phyloP scores from a whole-genome alignment of 805 yeast species.

The Metschnikowia orientalis region DNA sequence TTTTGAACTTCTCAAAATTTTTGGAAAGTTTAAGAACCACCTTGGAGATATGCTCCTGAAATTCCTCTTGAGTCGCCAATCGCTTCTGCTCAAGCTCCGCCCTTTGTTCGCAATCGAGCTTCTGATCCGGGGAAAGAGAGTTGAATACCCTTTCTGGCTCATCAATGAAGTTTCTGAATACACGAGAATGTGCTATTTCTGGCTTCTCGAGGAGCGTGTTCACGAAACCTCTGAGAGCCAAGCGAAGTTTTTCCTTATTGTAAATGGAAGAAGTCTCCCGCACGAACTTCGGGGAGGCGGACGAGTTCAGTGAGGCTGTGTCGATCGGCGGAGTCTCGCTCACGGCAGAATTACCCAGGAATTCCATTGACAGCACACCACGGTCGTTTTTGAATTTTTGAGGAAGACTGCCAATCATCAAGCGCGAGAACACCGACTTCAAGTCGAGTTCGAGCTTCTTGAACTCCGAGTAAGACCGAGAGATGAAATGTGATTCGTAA shows the following conservation, averaged over 20 bases:
- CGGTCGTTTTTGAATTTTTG: slow-evolving; percentile 42
- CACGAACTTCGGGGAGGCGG: neutral
- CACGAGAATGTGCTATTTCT: slow-evolving; percentile 50
- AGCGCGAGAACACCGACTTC: slow-evolving; percentile 60
- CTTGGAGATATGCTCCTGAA: slow-evolving; percentile 63
- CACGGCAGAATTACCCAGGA: neutral
- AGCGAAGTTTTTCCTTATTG: slow-evolving; percentile 71
- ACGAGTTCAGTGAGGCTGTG: neutral
- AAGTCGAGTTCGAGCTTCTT: slow-evolving; percentile 50
- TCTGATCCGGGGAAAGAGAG: slow-evolving; percentile 39
- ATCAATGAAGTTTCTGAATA: slow-evolving; percentile 27
- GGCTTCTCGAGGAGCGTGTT: slow-evolving; percentile 47
- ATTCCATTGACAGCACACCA: slow-evolving; percentile 16
- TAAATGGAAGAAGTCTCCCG: slow-evolving; percentile 22
- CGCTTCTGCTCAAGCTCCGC: slow-evolving; percentile 55
- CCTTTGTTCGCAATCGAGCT: slow-evolving; percentile 55
- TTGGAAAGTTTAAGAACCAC: slow-evolving; percentile 51
- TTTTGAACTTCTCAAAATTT: slow-evolving; percentile 57
- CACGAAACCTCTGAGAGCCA: slow-evolving; percentile 73
- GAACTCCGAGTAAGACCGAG: slow-evolving; percentile 68
- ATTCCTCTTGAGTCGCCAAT: slow-evolving; percentile 59
- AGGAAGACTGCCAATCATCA: slow-evolving; percentile 55
- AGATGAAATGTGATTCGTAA: slow-evolving; percentile 41
- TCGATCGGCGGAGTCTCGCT: slow-evolving; percentile 3
- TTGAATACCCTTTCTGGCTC: slow-evolving; percentile 24